Evolutionary conservation across 1,284 basidiomycete species (phyloP), one percentile per base, ranked within the genome.

Genomic region (Moesziomyces antarcticus): DNA sequence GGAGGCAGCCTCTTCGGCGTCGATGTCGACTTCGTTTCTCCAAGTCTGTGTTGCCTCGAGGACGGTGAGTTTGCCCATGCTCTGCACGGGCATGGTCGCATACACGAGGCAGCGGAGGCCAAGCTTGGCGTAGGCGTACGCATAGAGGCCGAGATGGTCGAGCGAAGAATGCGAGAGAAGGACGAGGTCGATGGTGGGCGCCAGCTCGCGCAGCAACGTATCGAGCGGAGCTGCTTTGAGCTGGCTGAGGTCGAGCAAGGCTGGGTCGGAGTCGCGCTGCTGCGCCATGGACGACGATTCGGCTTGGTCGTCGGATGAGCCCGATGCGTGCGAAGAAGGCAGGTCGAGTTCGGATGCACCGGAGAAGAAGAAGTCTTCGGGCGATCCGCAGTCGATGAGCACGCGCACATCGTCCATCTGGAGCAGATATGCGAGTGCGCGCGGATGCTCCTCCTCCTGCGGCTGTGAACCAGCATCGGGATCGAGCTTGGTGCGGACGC

Each of bases 321-420:
- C 25, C 22, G 50, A 30, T 9, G 50, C 37, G 5, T 55, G 45
- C 18, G 47, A 24, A 8, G 47, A 20, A 5, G 51, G 21, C 14
- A 50, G 33, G 14, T 55, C 50, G 13, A 43, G 22, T 11, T 52
- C 18, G 24, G 44, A 20, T 25, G 43, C 14, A 27, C 52, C 52
- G 48, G 40, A 35, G 49, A 83, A 83, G 49, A 64, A 33, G 43
- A 82, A 81, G 53, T 78, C 76, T 49, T 84, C 82, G 3, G 82
- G 76, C 4, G 80, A 70, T 44, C 96, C 96, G 85, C 96, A 94
- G 86, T 99, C 97, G 59, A 99, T 88, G 35, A 99, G 88, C 78
- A 99, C 93, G 55, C 90, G 89, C 25, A 97, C 91, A 85, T 96
- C 93, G 87, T 99, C 97, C 61, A 99, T 90, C 83, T 98, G 92